Conservation (phyloP, 2,329 filamentous ascomycete species). For the Colletotrichum lentis region DNA sequence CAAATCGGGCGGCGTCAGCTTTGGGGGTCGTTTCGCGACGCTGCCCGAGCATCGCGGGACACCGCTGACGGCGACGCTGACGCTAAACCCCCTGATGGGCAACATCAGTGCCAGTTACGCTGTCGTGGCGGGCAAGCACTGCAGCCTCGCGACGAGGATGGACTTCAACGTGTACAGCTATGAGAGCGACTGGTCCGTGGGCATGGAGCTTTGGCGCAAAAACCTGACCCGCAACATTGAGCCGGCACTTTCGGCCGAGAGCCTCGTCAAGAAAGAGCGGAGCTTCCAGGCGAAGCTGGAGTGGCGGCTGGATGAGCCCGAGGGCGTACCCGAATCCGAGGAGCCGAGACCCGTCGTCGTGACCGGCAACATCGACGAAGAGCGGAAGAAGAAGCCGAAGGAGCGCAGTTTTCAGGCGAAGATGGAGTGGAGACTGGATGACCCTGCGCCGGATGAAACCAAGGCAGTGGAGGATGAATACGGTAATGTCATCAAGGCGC, state of each 20-base stretch:
- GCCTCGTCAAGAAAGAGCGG: conserved; percentile 46
- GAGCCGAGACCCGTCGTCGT: background rate
- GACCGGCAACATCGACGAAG: background rate
- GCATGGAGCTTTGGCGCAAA: conserved; percentile 90
- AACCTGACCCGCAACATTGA: conserved; percentile 40
- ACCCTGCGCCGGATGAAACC: conserved; percentile 43
- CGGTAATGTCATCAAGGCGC: conserved; percentile 87
- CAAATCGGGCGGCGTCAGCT: conserved; percentile 89
- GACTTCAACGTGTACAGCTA: conserved; percentile 99
- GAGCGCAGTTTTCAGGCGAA: conserved; percentile 63
- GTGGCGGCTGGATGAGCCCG: conserved; percentile 55
- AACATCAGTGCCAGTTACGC: conserved; percentile 92
- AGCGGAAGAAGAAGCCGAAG: conserved; percentile 36
- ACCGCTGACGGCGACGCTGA: conserved; percentile 91
- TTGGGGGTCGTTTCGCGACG: conserved; percentile 89
- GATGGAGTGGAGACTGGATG: conserved; percentile 59
- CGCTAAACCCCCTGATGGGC: conserved; percentile 92
- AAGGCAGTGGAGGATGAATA: conserved; percentile 63
- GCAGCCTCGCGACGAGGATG: conserved; percentile 88
- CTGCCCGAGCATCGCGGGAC: conserved; percentile 82
- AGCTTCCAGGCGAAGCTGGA: conserved; percentile 61
- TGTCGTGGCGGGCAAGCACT: conserved; percentile 81
- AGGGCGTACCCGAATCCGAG: conserved; percentile 8
- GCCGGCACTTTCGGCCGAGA: conserved; percentile 36
- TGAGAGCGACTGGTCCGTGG: conserved; percentile 91